Base-by-base conservation (phyloP, 495 filamentous ascomycete species). In the Penicillium antarcticum region DNA sequence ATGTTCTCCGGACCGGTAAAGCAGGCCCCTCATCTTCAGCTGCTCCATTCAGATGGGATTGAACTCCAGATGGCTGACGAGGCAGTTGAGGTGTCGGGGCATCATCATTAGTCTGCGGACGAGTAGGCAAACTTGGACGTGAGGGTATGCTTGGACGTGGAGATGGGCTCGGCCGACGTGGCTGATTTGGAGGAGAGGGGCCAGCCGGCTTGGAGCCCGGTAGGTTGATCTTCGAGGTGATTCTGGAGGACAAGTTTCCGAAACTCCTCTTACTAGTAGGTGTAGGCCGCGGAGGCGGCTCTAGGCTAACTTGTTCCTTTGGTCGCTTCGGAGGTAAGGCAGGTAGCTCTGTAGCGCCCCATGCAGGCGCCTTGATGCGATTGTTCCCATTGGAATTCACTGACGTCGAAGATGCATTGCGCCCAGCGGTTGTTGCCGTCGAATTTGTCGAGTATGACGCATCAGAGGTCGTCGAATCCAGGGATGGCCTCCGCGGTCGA, bases 331-430 rank as follows among this genome's bases (percentile, higher is more conserved):
- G 72, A 32, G 77, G 78, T 26, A 81, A 55, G 9, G 67, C 62
- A 37, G 76, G 76, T 29, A 79, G 56, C 3, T 71, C 68, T 8
- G 67, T 50, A 41, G 66, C 71, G 16, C 72, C 72, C 67, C 74
- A 80, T 42, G 73, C 67, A 11, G 77, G 77, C 12, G 74, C 72
- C 21, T 69, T 67, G 34, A 65, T 62, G 21, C 59, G 61, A 42
- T 59, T 57, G 40, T 51, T 47, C 18, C 56, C 45, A 23, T 26
- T 46, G 5, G 63, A 57, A 35, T 73, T 69, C 13, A 68, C 56
- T 11, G 73, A 74, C 29, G 67, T 65, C 17, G 64, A 55, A 29
- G 69, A 67, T 33, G 66, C 50, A 3, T 53, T 64, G 32, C 63
- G 59, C n/a, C 55, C 55, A 10, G 65, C 56, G 31, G 61, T 71